phyloP scores from a whole-genome alignment of 768 basidiomycete genomes.

The Amanita subjunquillea region DNA sequence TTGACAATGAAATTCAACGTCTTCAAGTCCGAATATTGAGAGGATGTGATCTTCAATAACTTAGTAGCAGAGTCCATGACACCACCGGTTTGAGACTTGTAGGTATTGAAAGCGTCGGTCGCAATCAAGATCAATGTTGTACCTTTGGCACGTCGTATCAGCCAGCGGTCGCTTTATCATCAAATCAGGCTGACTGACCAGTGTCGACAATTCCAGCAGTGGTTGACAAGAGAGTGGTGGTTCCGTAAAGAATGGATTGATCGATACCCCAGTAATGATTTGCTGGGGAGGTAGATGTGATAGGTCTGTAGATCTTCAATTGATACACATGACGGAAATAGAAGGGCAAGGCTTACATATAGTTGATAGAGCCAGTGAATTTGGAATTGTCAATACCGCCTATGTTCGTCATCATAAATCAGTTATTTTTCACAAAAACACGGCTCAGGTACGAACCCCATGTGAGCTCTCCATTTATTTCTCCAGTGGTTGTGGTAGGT shows the following conservation, averaged over 20 bases:
- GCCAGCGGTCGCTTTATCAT: too few species aligned
- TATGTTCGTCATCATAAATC: constrained; percentile 9
- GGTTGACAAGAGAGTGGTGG: constrained; percentile 28
- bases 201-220: constrained; percentile 56
- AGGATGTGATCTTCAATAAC: constrained; percentile 38
- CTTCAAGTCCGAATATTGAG: constrained; percentile 41
- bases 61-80: constrained; percentile 29
- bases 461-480: constrained; percentile 40
- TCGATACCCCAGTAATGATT: constrained; percentile 50
- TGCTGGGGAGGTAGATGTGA: constrained; percentile 38
- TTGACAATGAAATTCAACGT: constrained; percentile 47
- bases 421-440: constrained; percentile 12
- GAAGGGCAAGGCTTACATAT: constrained; percentile 20
- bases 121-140: constrained; percentile 45
- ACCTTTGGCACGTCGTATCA: constrained; percentile 14
- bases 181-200: constrained; percentile 16
- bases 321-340: neutral
- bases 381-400: constrained; percentile 36
- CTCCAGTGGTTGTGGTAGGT: constrained; percentile 26
- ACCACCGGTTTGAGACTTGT: constrained; percentile 35
- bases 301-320: constrained; percentile 19
- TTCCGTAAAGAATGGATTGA: constrained; percentile 43
- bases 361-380: constrained; percentile 32
- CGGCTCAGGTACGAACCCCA: constrained; percentile 27
- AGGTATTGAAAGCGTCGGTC: constrained; percentile 31